Evolutionary conservation across 768 basidiomycete species (phyloP).

Genomic region (Suillus variegatus): DNA sequence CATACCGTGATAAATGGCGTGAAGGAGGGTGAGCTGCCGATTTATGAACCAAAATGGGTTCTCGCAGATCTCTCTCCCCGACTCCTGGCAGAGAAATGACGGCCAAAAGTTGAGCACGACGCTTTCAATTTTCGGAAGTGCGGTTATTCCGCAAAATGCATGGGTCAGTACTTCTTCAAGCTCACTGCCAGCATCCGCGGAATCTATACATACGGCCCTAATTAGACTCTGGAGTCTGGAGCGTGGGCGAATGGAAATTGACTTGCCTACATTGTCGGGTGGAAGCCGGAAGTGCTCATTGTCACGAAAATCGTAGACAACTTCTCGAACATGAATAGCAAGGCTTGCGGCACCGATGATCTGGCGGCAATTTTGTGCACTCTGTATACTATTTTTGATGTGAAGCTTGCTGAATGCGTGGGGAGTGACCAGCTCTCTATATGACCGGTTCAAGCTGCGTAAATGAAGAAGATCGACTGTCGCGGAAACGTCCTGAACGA

Average conservation of each 20-base stretch:
- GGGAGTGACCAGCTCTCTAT: slow-evolving; percentile 26
- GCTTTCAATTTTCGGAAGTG: slow-evolving; percentile 22
- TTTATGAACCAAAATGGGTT: slow-evolving; percentile 33
- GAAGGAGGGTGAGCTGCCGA: slow-evolving; percentile 27
- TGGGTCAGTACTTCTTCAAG: slow-evolving; percentile 32
- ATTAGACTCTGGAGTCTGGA: neutral
- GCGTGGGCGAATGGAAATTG: neutral
- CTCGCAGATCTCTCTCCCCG: slow-evolving; percentile 23
- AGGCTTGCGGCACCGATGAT: slow-evolving; percentile 24
- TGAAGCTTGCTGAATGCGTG: slow-evolving; percentile 23
- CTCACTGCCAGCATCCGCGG: slow-evolving; percentile 30
- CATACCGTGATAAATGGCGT: slow-evolving; percentile 26
- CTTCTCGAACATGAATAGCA: slow-evolving; percentile 24
- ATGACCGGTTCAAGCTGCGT: slow-evolving; percentile 28
- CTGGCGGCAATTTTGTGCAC: slow-evolving; percentile 23
- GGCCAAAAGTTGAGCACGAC: slow-evolving; percentile 35
- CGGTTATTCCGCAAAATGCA: slow-evolving; percentile 22
- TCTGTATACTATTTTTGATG: slow-evolving; percentile 27
- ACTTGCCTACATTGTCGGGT: slow-evolving; percentile 16
- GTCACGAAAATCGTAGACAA: slow-evolving; percentile 32
- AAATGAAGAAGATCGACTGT: slow-evolving; percentile 28
- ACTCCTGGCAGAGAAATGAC: slow-evolving; percentile 24
- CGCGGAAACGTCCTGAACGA: slow-evolving; percentile 23
- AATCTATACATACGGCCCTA: slow-evolving; percentile 7
- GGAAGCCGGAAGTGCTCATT: slow-evolving; percentile 25